Base-by-base conservation (phyloP, 768 basidiomycete species). In the Melanogaster broomeanus region DNA sequence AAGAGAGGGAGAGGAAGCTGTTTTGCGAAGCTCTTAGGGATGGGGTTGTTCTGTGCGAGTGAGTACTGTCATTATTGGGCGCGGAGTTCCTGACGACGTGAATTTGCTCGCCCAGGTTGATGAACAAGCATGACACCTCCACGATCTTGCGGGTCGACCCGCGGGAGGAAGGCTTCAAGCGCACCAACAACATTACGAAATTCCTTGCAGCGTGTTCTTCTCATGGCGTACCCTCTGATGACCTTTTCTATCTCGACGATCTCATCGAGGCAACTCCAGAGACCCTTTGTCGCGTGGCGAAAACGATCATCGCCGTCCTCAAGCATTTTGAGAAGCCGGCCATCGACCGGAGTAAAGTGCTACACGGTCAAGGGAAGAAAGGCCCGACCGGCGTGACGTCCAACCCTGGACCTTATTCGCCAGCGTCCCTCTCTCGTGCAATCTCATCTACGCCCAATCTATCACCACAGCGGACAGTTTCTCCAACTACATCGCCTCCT, bases 21-120 rank as follows among this genome's bases (percentile, higher is more conserved):
- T 96, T 94, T 61, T 74, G 77, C 30, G 90, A 93, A 48, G 84
- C 88, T 0, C 65, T 95, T 49, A 72, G 83, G 60, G 93, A 96
- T 72, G 93, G 93, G 1, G 88, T 85, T 67, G 81, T 95, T 19
- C 77, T 96, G 21, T 94, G 93, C 83, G 86, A 90, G 93, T 95
- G 63, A 73, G 93, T 84, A 31, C 56, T 45, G 35, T 38, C 51
- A 24, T 57, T 49, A 41, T 45, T 35, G 50, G 46, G 40, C 27
- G 56, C 46, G 45, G 39, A 41, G 28, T 18, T 42, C 21, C 33
- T 48, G 58, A 45, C 46, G 24, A 34, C 45, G 25, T 42, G 45
- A 39, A 28, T 22, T 35, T 49, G 39, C 47, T 39, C 39, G 43
- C 53, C 34, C 42, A 93, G 92, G 56, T 77, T 93, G 53, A 77